A percentile compares a stretch with the other conserved stretches of the same genome.
These are phyloP conservation scores for Suillus placidus DNA, from an alignment of 768 basidiomycete species.

Conservation along the genomic window DNA sequence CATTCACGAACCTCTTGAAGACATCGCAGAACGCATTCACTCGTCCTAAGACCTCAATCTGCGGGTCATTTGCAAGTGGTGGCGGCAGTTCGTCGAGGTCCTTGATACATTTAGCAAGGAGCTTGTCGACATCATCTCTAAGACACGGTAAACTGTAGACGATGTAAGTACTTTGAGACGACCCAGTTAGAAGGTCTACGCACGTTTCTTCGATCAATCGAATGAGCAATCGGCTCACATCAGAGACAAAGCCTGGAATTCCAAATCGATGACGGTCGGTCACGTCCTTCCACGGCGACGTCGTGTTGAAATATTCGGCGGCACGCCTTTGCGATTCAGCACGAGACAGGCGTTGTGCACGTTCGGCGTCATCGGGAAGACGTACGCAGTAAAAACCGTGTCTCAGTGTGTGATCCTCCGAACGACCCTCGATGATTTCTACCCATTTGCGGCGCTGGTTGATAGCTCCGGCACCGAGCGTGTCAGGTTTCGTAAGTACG, in stretches of 20 bases:
- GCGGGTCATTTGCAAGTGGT: constrained; percentile 40
- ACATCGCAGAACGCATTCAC: constrained; percentile 49
- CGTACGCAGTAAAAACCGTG: constrained; percentile 71
- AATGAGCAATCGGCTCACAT: constrained; percentile 55
- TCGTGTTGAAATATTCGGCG: constrained; percentile 48
- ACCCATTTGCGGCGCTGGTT: constrained; percentile 48
- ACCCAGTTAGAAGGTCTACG: constrained; percentile 20
- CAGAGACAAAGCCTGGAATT: constrained; percentile 51
- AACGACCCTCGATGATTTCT: constrained; percentile 51
- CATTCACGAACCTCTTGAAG: constrained; percentile 37
- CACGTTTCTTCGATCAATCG: constrained; percentile 56
- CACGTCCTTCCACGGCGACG: constrained; percentile 56
- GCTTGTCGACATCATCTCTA: constrained; percentile 38
- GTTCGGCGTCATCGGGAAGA: constrained; percentile 61
- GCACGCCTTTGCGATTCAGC: constrained; percentile 41
- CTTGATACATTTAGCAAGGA: constrained; percentile 38
- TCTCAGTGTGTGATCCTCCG: constrained; percentile 39
- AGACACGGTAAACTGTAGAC: constrained; percentile 51
- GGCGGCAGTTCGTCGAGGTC: constrained; percentile 46
- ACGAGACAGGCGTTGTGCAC: constrained; percentile 40
- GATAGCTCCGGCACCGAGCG: constrained; percentile 45
- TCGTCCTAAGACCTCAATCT: constrained; percentile 47
- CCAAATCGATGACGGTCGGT: constrained; percentile 54
- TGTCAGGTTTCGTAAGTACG: constrained; percentile 73
- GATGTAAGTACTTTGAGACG: constrained; percentile 6